These are phyloP conservation scores for Aspergillus niger DNA, from an alignment of 2,329 filamentous ascomycete species.

Conservation along the genomic window DNA sequence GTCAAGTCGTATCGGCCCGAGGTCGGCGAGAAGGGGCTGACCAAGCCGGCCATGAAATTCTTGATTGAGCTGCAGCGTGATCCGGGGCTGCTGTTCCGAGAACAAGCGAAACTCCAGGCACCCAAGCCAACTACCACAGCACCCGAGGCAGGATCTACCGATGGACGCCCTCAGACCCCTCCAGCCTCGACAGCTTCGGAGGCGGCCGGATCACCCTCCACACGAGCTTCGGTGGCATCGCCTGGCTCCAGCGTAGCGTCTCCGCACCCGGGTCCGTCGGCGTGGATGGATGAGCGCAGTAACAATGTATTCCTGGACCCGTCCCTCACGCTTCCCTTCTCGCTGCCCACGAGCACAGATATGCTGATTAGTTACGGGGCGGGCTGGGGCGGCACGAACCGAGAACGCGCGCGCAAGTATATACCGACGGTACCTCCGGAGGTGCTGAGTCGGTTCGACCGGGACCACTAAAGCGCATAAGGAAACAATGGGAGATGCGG, in stretches of 20 bases:
- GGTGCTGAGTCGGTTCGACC: conserved; percentile 84
- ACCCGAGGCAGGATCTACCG: conserved; percentile 16
- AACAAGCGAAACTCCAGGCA: conserved; percentile 37
- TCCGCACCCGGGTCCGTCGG: conserved; percentile 25
- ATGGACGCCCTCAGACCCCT: conserved; percentile 35
- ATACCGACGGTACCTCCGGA: conserved; percentile 93
- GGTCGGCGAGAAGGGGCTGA: conserved; percentile 89
- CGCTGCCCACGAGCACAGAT: conserved; percentile 92
- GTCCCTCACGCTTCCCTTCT: conserved; percentile 89
- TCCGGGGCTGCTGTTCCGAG: conserved; percentile 56
- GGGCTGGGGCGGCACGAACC: conserved; percentile 88
- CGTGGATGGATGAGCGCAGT: conserved; percentile 29
- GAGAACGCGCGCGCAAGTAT: conserved; percentile 90
- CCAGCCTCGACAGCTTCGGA: conserved; percentile 13
- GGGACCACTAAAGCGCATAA: conserved; percentile 32
- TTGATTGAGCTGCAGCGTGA: conserved; percentile 79
- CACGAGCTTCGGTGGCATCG: conserved; percentile 21
- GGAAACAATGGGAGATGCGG: not conserved
- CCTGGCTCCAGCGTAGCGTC: conserved; percentile 27
- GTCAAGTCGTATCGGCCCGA: conserved; percentile 92
- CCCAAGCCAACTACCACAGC: conserved; percentile 25
- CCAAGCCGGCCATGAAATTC: conserved; percentile 86
- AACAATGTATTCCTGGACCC: conserved; percentile 73
- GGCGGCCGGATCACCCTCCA: conserved; percentile 25
- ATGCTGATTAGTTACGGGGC: conserved; percentile 96